These are phyloP conservation scores for Halteria grandinella DNA, from an alignment of 73 alveolate genomes.

Conservation along the genomic window DNA sequence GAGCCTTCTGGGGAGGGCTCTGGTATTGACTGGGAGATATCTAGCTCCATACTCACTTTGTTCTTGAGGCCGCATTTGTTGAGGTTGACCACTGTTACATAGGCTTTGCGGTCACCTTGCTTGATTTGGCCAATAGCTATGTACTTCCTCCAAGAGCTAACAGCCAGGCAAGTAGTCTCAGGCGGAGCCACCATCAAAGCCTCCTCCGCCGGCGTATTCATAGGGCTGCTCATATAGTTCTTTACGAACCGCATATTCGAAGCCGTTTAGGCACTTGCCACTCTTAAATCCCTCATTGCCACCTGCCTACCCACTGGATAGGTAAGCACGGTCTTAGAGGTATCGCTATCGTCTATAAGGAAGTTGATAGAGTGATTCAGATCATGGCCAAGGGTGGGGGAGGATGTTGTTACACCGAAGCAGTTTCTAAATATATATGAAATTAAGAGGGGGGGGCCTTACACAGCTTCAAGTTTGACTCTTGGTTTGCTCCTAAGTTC, in stretches of 20 bases:
- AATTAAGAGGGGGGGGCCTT: neutral
- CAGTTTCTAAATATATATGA: neutral
- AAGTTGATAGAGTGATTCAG: conserved; percentile 27
- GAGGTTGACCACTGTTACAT: conserved; percentile 63
- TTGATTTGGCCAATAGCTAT: conserved; percentile 61
- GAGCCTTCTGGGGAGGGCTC: conserved; percentile 54
- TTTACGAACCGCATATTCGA: conserved; percentile 39
- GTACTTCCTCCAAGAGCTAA: conserved; percentile 57
- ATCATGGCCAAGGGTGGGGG: neutral
- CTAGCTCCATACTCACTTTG: too few relatives aligned
- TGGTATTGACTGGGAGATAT: too few relatives aligned
- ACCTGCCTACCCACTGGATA: conserved; percentile 72
- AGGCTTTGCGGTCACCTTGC: conserved; percentile 59
- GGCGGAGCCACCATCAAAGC: too few relatives aligned
- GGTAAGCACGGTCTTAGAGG: conserved; percentile 23
- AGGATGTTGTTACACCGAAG: neutral
- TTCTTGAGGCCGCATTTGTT: conserved; percentile 50
- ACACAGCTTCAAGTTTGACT: conserved; percentile 61
- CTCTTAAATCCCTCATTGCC: conserved; percentile 58
- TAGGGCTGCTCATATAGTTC: too few relatives aligned
- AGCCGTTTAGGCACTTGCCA: conserved; percentile 56
- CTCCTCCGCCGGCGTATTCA: too few relatives aligned
- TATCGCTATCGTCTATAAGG: conserved; percentile 57
- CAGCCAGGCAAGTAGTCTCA: conserved; percentile 61
- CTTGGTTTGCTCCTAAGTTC: conserved; percentile 47